Percentiles rank a stretch among this genome's conserved stretches.
Conservation (phyloP, 805 yeast species). For the Candida golubevii region DNA sequence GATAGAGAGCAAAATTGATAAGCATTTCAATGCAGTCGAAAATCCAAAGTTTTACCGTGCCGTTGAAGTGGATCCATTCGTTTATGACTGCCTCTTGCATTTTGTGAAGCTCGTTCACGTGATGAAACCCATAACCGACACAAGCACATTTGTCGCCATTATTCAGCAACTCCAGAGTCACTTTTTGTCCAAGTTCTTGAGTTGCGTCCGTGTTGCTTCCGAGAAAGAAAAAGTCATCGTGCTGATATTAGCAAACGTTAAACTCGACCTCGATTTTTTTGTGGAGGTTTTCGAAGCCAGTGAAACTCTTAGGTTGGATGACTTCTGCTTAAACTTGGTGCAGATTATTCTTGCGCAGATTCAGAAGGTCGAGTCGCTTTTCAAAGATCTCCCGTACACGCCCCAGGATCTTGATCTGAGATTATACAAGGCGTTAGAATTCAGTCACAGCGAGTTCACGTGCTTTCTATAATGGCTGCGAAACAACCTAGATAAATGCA, state of each 20-base stretch:
- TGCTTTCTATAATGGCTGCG: slow-evolving; percentile 20
- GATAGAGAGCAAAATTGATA: slow-evolving; percentile 26
- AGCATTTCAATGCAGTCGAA: slow-evolving; percentile 19
- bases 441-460: slow-evolving; percentile 31
- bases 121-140: slow-evolving; percentile 38
- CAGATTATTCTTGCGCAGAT: slow-evolving; percentile 28
- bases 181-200: slow-evolving; percentile 31
- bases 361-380: slow-evolving; percentile 22
- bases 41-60: slow-evolving; percentile 35
- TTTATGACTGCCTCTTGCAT: slow-evolving; percentile 36
- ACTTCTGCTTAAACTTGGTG: slow-evolving; percentile 28
- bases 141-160: slow-evolving; percentile 31
- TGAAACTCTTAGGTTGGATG: slow-evolving; percentile 30
- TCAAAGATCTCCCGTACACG: slow-evolving; percentile 21
- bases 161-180: slow-evolving; percentile 37
- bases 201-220: slow-evolving; percentile 24
- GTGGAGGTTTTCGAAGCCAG: slow-evolving; percentile 37
- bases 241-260: slow-evolving; percentile 25
- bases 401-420: slow-evolving; percentile 26
- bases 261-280: slow-evolving; percentile 36
- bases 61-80: slow-evolving; percentile 32
- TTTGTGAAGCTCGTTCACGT: slow-evolving; percentile 38
- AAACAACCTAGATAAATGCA: not conserved
- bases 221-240: slow-evolving; percentile 16
- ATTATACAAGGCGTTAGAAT: slow-evolving; percentile 24